A percentile compares a stretch with the other conserved stretches of the same genome.
Conservation (phyloP, 192 early-diverging fungal species). For the Gryganskiella cystojenkinii region DNA sequence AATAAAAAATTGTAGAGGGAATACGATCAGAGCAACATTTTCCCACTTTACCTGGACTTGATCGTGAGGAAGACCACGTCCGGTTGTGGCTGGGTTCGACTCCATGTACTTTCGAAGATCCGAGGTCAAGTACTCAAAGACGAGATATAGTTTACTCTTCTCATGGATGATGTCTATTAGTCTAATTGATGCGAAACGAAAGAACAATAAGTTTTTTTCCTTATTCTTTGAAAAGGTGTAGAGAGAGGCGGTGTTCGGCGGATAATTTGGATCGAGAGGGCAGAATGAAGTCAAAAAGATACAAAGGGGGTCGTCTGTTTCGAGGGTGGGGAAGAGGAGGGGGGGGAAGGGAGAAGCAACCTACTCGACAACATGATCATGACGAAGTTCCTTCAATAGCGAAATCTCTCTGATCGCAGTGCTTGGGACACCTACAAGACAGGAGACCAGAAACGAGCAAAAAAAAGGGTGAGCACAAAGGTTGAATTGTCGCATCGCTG, state of each 20-base stretch:
- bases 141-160: conserved; percentile 89
- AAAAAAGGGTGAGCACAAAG: no score
- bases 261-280: no score
- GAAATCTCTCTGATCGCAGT: conserved; percentile 85
- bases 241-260: no score
- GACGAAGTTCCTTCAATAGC: conserved; percentile 77
- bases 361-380: conserved; percentile 79
- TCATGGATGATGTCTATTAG: conserved; percentile 89
- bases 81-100: background rate
- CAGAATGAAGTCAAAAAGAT: no score
- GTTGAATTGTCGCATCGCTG: no score
- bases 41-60: conserved; percentile 44
- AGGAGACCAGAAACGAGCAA: conserved; percentile 38
- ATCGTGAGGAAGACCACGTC: conserved; percentile 10
- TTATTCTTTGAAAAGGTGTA: no score
- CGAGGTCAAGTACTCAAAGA: conserved; percentile 95
- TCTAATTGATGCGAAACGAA: conserved; percentile 50
- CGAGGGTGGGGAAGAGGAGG: no score
- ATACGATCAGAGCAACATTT: no score
- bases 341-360: conserved; percentile 32
- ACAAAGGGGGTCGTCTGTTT: no score
- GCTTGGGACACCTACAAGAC: conserved; percentile 73
- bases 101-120: conserved; percentile 58
- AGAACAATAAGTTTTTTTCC: background rate
- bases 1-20: no score